Percentiles rank a stretch among this genome's conserved stretches.
Evolutionary conservation across 768 basidiomycete species (phyloP).

Genomic region (Suillus brevipes): DNA sequence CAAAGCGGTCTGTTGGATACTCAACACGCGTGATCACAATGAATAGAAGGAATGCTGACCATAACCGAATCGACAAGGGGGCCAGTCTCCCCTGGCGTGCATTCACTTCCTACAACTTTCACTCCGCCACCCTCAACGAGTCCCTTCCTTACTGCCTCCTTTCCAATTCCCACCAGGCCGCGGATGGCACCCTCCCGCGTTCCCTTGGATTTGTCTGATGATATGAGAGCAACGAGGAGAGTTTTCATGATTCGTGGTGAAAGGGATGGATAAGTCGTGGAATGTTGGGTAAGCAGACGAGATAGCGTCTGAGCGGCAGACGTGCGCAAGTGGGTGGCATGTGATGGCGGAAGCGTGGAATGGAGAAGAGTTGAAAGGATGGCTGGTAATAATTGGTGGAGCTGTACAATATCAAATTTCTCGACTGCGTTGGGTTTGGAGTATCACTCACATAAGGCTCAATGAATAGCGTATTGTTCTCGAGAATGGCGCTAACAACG

Average conservation of each 20-base stretch:
- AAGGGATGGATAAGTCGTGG: slow-evolving; percentile 86
- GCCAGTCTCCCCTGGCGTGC: slow-evolving; percentile 29
- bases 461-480: slow-evolving; percentile 86
- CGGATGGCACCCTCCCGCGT: slow-evolving; percentile 90
- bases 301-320: slow-evolving; percentile 84
- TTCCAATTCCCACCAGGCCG: slow-evolving; percentile 81
- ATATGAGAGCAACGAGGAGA: slow-evolving; percentile 80
- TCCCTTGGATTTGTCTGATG: slow-evolving; percentile 68
- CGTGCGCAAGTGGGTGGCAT: slow-evolving; percentile 73
- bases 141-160: slow-evolving; percentile 82
- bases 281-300: slow-evolving; percentile 76
- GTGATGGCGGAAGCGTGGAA: slow-evolving; percentile 72
- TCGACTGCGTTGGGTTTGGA: background rate
- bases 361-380: slow-evolving; percentile 90
- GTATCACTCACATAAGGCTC: slow-evolving; percentile 86
- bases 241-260: slow-evolving; percentile 93
- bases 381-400: slow-evolving; percentile 94
- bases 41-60: slow-evolving; percentile 38
- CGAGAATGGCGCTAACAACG: slow-evolving; percentile 79
- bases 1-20: slow-evolving; percentile 53
- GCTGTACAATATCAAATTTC: slow-evolving; percentile 42
- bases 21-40: background rate
- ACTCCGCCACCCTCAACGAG: slow-evolving; percentile 81
- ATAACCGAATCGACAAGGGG: slow-evolving; percentile 60
- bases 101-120: slow-evolving; percentile 70